Evolutionary conservation across 1,284 basidiomycete genomes (phyloP), one percentile per base, ranked within the genome.

Genomic region (Tetrapyrgos nigripes): DNA sequence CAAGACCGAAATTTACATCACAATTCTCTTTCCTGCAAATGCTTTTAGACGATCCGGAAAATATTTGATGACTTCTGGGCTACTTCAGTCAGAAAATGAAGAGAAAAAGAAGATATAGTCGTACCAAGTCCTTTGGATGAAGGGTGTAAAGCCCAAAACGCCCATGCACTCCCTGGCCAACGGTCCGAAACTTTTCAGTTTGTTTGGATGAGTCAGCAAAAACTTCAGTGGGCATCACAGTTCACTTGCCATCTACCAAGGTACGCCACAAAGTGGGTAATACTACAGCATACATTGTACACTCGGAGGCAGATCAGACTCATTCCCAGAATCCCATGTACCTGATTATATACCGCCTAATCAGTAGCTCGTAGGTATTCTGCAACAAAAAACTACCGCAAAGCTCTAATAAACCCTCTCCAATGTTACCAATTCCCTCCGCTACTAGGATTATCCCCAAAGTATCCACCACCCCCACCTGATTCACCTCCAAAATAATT

Each of bases 11-110:
- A 65, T 84, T 69, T 72, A 92, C 91, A 93, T 83, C 49, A 87
- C 88, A 57, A 93, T 77, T 27, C 76, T 89, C 73, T 87, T 90
- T 37, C 88, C 89, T 37, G 73, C 65, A 49, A 93, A 70, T 2
- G 77, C 79, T 55, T 71, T 78, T 40, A 92, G 75, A 53, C 91
- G 83, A 62, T 84, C 77, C 11, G 88, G 88, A 48, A 92, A 72
- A 55, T 73, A 77, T 66, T 79, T 83, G 49, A 92, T 79, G 23
- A 89, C 83, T 58, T 86, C 77, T 54, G 91, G 90, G 65, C 91
- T 93, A 50, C 56, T 21, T 51, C 23, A 51, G 45, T 27, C n/a
- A 53, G 13, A 21, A 37, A 27, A 2, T 5, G 14, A 31, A 40
- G 19, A 55, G 56, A 50, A 31, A 62, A 14, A 56, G 14, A 44